These are phyloP conservation scores for Ilyonectria mors-panacis DNA, from an alignment of 2,329 filamentous ascomycete genomes.

Conservation along the genomic window DNA sequence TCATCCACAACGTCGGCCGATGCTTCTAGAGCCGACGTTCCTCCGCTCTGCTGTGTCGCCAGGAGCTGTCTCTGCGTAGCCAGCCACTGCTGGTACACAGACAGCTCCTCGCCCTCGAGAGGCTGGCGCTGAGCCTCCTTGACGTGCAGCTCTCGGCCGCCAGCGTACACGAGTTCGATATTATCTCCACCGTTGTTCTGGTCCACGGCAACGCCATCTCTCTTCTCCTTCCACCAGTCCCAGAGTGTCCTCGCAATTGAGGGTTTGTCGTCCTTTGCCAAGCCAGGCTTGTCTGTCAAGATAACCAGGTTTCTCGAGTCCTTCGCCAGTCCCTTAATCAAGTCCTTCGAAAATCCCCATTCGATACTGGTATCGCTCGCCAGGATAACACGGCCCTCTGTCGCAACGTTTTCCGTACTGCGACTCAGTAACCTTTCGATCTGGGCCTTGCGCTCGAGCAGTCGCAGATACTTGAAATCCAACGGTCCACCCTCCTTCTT, in stretches of 20 bases:
- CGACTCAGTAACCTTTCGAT: conserved; percentile 78
- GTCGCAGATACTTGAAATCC: conserved; percentile 87
- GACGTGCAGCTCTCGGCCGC: conserved; percentile 74
- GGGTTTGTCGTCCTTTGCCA: conserved; percentile 56
- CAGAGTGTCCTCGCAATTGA: conserved; percentile 83
- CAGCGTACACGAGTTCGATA: conserved; percentile 77
- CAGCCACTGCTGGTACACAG: conserved; percentile 91
- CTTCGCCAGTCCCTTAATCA: conserved; percentile 80
- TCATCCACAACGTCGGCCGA: conserved; percentile 85
- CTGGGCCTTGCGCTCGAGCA: conserved; percentile 86
- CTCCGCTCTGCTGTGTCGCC: conserved; percentile 81
- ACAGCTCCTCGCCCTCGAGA: conserved; percentile 82
- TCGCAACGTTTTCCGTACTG: conserved; percentile 57
- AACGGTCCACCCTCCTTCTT: conserved; percentile 81
- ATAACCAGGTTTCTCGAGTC: conserved; percentile 88
- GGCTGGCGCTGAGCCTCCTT: conserved; percentile 73
- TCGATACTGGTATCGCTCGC: conserved; percentile 92
- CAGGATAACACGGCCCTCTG: conserved; percentile 81
- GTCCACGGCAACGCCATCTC: conserved; percentile 74
- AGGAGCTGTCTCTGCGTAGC: conserved; percentile 90
- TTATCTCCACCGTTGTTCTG: conserved; percentile 68
- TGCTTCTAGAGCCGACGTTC: conserved; percentile 76
- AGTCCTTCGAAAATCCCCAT: conserved; percentile 93
- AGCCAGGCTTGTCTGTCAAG: conserved; percentile 81
- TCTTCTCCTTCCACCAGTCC: conserved; percentile 81